Conservation (phyloP, 2,329 filamentous ascomycete genomes). For the Sporothrix dimorphospora region DNA sequence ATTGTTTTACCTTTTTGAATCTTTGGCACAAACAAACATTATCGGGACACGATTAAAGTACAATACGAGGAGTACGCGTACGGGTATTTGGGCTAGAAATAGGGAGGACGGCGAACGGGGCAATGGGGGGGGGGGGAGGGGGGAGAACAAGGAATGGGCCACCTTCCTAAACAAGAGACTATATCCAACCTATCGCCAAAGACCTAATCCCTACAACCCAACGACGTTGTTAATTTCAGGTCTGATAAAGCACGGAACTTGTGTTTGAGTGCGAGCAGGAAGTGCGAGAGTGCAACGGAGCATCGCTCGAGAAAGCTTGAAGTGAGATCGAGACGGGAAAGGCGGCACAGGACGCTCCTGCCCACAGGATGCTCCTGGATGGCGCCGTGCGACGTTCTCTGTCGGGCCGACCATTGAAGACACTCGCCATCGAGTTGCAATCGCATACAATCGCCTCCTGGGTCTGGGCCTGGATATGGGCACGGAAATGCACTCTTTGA, state of each 20-base stretch:
- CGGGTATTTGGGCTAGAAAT: neutral
- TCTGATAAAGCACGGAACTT: neutral
- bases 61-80: neutral
- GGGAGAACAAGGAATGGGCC: neutral
- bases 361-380: neutral
- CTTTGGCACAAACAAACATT: neutral
- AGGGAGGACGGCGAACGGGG: neutral
- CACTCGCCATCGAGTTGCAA: neutral
- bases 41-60: neutral
- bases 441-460: neutral
- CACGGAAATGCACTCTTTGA: neutral
- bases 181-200: neutral
- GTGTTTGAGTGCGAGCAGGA: neutral
- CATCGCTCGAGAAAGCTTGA: neutral
- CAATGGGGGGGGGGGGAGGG: too few species aligned
- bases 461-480: neutral
- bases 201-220: neutral
- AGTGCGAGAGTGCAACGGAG: neutral
- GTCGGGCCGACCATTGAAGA: neutral
- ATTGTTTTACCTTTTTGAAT: neutral
- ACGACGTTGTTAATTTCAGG: neutral
- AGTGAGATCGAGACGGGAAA: neutral
- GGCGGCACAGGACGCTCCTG: neutral
- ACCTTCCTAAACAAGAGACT: conserved; percentile 20
- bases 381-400: neutral